These are phyloP conservation scores for Ophiostoma quercus DNA, from an alignment of 2,329 filamentous ascomycete genomes.

Conservation along the genomic window DNA sequence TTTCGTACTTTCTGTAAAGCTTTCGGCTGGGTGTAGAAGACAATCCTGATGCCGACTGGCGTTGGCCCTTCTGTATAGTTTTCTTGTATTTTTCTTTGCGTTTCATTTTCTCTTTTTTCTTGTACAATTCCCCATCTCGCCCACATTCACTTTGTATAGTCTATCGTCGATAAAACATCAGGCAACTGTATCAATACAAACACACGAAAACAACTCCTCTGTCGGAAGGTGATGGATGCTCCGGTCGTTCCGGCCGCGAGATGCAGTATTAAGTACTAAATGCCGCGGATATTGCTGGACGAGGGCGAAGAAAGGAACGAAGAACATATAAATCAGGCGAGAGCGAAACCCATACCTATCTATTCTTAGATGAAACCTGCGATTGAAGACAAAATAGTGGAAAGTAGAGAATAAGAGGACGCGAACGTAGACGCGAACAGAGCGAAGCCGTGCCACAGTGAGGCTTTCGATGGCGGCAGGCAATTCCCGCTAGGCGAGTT, in stretches of 20 bases:
- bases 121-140: slow-evolving; percentile 7
- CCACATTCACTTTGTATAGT: not conserved
- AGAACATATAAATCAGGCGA: not conserved
- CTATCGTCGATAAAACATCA: not conserved
- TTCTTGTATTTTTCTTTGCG: not conserved
- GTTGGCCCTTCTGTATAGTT: not conserved
- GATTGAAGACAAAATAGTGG: not conserved
- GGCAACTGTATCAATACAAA: not conserved
- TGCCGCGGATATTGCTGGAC: not conserved
- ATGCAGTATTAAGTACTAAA: not conserved
- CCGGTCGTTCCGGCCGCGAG: not conserved
- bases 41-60: not conserved
- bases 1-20: not conserved
- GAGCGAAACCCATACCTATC: not conserved
- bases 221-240: not conserved
- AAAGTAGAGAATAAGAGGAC: not conserved
- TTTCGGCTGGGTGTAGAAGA: not conserved
- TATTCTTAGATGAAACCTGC: not conserved
- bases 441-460: not conserved
- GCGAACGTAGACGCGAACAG: not conserved
- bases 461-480: not conserved
- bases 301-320: not conserved
- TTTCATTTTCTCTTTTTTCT: not conserved
- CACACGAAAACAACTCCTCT: not conserved
- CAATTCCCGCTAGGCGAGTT: not conserved